These are phyloP conservation scores for Elsinoe australis DNA, from an alignment of 2,329 filamentous ascomycete species.

Conservation along the genomic window DNA sequence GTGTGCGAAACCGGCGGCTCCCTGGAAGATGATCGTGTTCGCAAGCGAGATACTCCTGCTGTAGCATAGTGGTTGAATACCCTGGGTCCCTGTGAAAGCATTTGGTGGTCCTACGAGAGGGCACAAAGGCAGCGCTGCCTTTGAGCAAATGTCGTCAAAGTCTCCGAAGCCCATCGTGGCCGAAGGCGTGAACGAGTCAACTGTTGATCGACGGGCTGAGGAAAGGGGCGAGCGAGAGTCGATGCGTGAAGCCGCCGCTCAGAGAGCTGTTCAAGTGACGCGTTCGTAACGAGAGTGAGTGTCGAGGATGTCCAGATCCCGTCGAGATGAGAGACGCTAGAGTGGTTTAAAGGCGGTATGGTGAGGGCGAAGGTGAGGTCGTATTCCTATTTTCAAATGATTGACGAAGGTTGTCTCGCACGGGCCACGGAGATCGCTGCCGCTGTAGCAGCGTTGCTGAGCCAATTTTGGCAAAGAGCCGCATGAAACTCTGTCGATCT, in stretches of 20 bases:
- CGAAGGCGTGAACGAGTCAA: background rate
- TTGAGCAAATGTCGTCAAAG: conserved; percentile 78
- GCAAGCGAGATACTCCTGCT: conserved; percentile 90
- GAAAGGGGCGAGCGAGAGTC: conserved; percentile 10
- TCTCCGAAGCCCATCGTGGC: conserved; percentile 79
- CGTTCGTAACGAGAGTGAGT: background rate
- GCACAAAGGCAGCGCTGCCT: conserved; percentile 79
- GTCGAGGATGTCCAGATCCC: background rate
- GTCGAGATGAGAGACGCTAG: background rate
- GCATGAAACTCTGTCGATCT: no score
- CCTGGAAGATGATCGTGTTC: conserved; percentile 98
- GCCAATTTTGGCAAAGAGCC: conserved; percentile 14
- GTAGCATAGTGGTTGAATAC: conserved; percentile 82
- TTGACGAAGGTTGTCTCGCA: conserved; percentile 12
- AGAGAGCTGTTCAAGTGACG: background rate
- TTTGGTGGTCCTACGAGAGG: conserved; percentile 71
- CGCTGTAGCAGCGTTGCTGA: background rate
- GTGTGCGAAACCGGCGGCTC: conserved; percentile 83
- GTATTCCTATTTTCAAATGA: conserved; percentile 14
- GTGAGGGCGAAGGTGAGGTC: background rate
- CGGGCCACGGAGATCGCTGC: background rate
- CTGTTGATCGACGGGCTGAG: conserved; percentile 4
- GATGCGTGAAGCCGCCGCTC: conserved; percentile 9
- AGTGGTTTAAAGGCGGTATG: background rate
- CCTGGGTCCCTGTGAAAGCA: conserved; percentile 52